These are phyloP conservation scores for Chlamydomonas sp. DNA, from an alignment of 139 green algal species.

Conservation along the genomic window DNA sequence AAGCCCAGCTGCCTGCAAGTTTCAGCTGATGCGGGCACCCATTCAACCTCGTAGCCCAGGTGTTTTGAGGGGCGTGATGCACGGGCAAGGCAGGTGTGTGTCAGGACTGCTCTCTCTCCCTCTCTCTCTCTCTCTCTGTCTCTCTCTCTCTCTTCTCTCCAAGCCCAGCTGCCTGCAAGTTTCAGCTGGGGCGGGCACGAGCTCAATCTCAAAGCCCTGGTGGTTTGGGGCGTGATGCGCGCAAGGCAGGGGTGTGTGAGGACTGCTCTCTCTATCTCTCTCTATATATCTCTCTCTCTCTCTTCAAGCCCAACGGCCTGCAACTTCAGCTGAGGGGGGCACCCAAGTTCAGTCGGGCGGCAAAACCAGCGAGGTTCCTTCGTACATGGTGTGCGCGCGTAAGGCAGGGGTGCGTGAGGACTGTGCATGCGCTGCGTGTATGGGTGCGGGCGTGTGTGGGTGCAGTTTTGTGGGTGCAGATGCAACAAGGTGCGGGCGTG, in stretches of 20 bases:
- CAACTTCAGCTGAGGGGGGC: neutral
- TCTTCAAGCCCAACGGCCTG: neutral
- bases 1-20: neutral
- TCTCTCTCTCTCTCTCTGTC: neutral
- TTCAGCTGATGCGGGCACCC: neutral
- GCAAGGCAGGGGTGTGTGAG: slow-evolving; percentile 17
- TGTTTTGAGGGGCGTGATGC: neutral
- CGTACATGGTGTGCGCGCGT: slow-evolving; percentile 15
- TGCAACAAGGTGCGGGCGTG: no score
- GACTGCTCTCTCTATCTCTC: neutral
- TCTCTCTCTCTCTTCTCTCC: neutral
- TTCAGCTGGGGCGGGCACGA: neutral
- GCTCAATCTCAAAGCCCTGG: neutral
- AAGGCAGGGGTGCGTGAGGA: neutral
- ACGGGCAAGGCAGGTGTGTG: slow-evolving; percentile 19
- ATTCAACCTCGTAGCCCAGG: neutral
- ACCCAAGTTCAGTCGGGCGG: neutral
- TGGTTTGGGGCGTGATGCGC: neutral
- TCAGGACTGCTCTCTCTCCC: neutral
- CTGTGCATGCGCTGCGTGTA: no score
- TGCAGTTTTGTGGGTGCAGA: no score
- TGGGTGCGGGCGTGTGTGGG: no score
- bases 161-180: neutral
- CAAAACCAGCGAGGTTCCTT: neutral
- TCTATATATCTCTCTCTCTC: neutral